Evolutionary conservation across 805 yeast species (phyloP).

Genomic region (Saccharomycopsis sp.): DNA sequence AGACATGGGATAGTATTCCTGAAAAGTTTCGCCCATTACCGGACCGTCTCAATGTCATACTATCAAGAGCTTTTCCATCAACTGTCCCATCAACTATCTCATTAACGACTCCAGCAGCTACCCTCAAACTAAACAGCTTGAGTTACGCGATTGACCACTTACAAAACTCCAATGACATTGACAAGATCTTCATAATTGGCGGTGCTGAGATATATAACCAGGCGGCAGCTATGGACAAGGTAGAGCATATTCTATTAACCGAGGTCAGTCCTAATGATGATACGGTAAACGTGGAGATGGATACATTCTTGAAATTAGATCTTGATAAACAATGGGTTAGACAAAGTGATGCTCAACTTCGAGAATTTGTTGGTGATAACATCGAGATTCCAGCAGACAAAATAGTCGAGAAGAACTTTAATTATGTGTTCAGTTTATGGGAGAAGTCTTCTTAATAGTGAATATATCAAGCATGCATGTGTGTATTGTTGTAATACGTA

Average conservation of each 20-base stretch:
- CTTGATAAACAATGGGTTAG: constrained; percentile 32
- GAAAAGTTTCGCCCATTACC: constrained; percentile 74
- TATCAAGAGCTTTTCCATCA: constrained; percentile 42
- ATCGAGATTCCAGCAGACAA: constrained; percentile 25
- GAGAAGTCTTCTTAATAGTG: constrained; percentile 25
- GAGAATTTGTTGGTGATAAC: constrained; percentile 31
- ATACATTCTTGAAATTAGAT: constrained; percentile 49
- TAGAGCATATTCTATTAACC: constrained; percentile 59
- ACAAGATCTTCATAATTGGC: constrained; percentile 77
- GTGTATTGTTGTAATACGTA: not conserved
- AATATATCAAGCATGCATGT: not conserved
- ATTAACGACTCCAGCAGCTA: constrained; percentile 8
- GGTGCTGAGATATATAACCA: constrained; percentile 82
- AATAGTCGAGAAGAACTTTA: constrained; percentile 38
- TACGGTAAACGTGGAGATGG: constrained; percentile 44
- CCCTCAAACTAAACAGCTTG: constrained; percentile 37
- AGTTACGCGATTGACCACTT: constrained; percentile 36
- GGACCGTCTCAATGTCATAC: constrained; percentile 64
- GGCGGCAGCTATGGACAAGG: constrained; percentile 37
- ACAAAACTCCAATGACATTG: constrained; percentile 31
- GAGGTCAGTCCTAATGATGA: constrained; percentile 43
- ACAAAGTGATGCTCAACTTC: constrained; percentile 31
- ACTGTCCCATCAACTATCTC: not conserved
- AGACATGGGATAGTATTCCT: constrained; percentile 95
- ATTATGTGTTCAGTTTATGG: constrained; percentile 60